Base-by-base conservation (phyloP, 2,329 filamentous ascomycete genomes). In the Zymoseptoria tritici region DNA sequence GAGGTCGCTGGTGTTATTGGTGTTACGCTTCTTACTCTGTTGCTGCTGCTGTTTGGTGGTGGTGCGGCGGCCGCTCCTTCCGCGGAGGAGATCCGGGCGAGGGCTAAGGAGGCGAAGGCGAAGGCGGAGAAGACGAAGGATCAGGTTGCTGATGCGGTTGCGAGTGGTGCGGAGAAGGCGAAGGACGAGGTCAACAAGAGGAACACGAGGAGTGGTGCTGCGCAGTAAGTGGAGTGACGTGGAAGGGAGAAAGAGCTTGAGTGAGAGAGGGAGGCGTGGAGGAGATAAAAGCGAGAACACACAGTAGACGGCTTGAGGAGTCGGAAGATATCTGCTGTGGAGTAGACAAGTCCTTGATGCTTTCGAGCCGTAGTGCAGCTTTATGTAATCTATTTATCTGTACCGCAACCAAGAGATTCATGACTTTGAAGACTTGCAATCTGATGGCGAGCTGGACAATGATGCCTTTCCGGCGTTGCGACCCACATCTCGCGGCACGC, bases 1-100 rank as follows among this genome's bases (percentile, higher is more conserved):
- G 94, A 97, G 79, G 87, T 96, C 68, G 90, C 91, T 64, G 91
- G 86, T 72, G 90, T 85, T 71, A 79, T 96, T 71, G 88, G 81
- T 72, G 89, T 87, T 66, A 75, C 91, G 65, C 74, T 87, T 52
- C 78, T 91, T 59, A 85, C 88, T 54, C 72, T 94, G 67, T 74
- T 96, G 62, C 85, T 87, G 66, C 70, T 96, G 64, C 76, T 95
- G 65, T 77, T 89, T 64, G 82, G 84, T 68, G 78, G 89, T 64
- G 81, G 83, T 67, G 76, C 85, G 64, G 84, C 85, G 69, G 81
- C 81, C 69, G 78, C 80, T 54, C 77, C 89, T 51, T 83, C 89
- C 52, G 84, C 89, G 66, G 83, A 78, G 71, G 76, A 87, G 70
- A 81, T 81, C 73, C 88, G 90, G 75, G 89, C 89, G 65, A 83